These are phyloP conservation scores for Lipomyces mesembrius DNA, from an alignment of 805 yeast species.

Conservation along the genomic window DNA sequence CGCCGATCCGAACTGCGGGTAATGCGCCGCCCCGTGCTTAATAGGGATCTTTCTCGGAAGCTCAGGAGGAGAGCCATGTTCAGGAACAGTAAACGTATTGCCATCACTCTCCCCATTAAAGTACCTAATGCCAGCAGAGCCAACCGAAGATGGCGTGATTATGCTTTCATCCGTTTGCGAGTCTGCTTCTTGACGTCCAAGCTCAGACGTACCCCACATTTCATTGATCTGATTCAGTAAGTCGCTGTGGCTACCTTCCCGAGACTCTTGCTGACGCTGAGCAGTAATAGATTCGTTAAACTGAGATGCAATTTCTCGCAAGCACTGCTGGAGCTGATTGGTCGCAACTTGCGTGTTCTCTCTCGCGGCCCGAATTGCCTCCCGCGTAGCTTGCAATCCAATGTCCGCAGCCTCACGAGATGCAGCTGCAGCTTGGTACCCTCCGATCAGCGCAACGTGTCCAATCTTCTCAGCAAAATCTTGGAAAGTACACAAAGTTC, in stretches of 20 bases:
- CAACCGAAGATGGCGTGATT: constrained; percentile 16
- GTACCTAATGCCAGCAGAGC: constrained; percentile 8
- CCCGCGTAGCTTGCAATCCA: constrained; percentile 27
- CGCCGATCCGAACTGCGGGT: constrained; percentile 11
- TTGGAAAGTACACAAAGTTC: constrained; percentile 22
- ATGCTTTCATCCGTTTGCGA: constrained; percentile 12
- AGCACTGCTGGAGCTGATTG: constrained; percentile 23
- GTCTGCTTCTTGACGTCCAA: constrained; percentile 10
- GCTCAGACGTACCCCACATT: constrained; percentile 15
- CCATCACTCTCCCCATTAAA: constrained; percentile 5
- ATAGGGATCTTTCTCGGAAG: constrained; percentile 18
- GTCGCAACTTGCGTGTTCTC: constrained; percentile 28
- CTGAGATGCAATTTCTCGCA: constrained; percentile 19
- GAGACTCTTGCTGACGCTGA: background rate
- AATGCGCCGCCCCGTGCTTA: constrained; percentile 1
- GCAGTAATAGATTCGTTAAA: constrained; percentile 5
- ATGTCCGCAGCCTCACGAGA: constrained; percentile 22
- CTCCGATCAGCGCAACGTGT: constrained; percentile 25
- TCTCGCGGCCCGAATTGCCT: constrained; percentile 26
- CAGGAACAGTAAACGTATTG: constrained; percentile 7
- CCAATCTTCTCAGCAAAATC: constrained; percentile 29
- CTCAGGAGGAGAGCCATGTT: background rate
- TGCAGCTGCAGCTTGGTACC: constrained; percentile 22
- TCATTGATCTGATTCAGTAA: constrained; percentile 19
- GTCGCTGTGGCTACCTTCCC: constrained; percentile 1